These are phyloP conservation scores for Colletotrichum sublineola DNA, from an alignment of 2,329 filamentous ascomycete species.

Conservation along the genomic window DNA sequence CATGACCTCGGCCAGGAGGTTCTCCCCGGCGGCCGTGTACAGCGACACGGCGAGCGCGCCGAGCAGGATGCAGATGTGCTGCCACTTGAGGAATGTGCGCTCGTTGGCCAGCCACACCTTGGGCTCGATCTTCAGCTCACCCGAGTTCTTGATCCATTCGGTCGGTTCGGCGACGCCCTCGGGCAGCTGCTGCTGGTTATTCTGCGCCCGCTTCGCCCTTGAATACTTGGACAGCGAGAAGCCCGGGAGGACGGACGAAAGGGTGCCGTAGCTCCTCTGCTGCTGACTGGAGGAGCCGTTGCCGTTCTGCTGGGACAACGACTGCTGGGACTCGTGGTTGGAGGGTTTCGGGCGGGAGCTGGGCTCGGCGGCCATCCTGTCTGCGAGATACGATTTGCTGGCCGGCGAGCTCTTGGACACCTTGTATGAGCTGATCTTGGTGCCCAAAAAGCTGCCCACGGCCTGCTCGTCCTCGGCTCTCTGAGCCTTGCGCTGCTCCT, in stretches of 20 bases:
- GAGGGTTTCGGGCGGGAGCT: constrained; percentile 47
- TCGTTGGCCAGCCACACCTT: constrained; percentile 99
- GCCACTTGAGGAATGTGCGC: constrained; percentile 98
- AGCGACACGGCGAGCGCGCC: constrained; percentile 86
- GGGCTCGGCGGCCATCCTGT: constrained; percentile 64
- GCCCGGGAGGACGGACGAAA: constrained; percentile 82
- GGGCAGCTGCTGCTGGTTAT: constrained; percentile 71
- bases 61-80: constrained; percentile 91
- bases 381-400: constrained; percentile 73
- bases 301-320: constrained; percentile 52
- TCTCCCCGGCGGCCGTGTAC: constrained; percentile 88
- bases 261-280: constrained; percentile 61
- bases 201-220: constrained; percentile 64
- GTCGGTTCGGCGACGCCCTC: constrained; percentile 89
- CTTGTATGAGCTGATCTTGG: constrained; percentile 67
- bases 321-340: constrained; percentile 47
- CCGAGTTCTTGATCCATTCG: constrained; percentile 93
- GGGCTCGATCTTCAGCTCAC: constrained; percentile 91
- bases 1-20: constrained; percentile 80
- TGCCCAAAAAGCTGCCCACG: constrained; percentile 87
- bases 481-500: constrained; percentile 86
- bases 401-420: constrained; percentile 75
- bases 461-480: constrained; percentile 88
- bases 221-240: constrained; percentile 87
- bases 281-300: constrained; percentile 45